Percentiles rank a stretch among this genome's conserved stretches.
These are phyloP conservation scores for Claviceps pusilla DNA, from an alignment of 2,329 filamentous ascomycete genomes.

Conservation along the genomic window DNA sequence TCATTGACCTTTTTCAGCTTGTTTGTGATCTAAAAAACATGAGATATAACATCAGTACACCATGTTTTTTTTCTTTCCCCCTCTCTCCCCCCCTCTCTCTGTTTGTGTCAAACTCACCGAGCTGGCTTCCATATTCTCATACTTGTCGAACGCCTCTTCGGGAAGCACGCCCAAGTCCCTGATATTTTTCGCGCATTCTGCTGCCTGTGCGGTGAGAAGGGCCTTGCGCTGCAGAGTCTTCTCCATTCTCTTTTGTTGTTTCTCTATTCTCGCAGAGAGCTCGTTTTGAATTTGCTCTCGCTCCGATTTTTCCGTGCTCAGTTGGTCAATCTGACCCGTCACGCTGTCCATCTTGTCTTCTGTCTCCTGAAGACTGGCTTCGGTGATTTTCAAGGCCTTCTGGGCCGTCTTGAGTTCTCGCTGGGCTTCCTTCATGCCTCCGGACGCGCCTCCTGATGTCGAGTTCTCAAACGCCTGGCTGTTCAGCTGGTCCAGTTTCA, in stretches of 20 bases:
- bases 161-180: constrained; percentile 84
- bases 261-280: constrained; percentile 63
- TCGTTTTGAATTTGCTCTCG: constrained; percentile 62
- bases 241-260: constrained; percentile 77
- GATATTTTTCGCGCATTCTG: constrained; percentile 76
- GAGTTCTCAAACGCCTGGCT: constrained; percentile 56
- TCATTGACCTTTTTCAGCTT: constrained; percentile 85
- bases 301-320: constrained; percentile 41
- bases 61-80: background rate
- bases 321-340: constrained; percentile 35
- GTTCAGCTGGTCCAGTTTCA: constrained; percentile 74
- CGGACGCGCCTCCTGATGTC: constrained; percentile 42
- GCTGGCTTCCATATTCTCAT: constrained; percentile 67
- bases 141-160: constrained; percentile 86
- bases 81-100: too few species aligned
- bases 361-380: constrained; percentile 56
- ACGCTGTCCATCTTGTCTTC: constrained; percentile 51
- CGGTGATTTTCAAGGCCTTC: constrained; percentile 51
- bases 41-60: constrained; percentile 3
- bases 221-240: constrained; percentile 84
- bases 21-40: constrained; percentile 32
- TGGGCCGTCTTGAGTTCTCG: constrained; percentile 67
- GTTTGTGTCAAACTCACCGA: constrained; percentile 35
- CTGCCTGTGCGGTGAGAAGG: constrained; percentile 58
- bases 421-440: constrained; percentile 61